Conservation (phyloP, 257 asterid species). For the Prunella vulgaris region DNA sequence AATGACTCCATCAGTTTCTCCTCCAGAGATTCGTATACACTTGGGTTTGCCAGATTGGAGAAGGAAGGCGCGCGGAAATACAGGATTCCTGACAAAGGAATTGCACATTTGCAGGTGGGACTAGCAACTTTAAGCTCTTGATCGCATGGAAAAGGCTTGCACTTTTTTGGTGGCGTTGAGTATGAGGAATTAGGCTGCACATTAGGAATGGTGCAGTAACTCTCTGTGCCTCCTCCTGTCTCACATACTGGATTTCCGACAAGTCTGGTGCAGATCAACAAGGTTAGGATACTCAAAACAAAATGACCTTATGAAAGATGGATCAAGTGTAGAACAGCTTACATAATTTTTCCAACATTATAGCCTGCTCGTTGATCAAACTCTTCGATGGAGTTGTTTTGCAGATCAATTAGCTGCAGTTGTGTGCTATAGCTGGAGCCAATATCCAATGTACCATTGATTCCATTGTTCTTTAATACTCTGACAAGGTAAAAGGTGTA, state of each 20-base stretch:
- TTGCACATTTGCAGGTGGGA: constrained; percentile 71
- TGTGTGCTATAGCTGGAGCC: constrained; percentile 38
- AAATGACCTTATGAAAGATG: background rate
- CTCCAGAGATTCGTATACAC: constrained; percentile 35
- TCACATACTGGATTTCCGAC: constrained; percentile 52
- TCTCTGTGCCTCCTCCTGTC: constrained; percentile 26
- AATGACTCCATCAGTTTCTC: constrained; percentile 39
- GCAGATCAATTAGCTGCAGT: constrained; percentile 48
- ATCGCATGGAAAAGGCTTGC: constrained; percentile 41
- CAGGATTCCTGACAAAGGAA: constrained; percentile 67
- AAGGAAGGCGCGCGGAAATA: constrained; percentile 73
- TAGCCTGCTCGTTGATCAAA: constrained; percentile 36
- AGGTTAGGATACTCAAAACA: background rate
- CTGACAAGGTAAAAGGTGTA: constrained; percentile 31
- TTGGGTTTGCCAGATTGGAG: constrained; percentile 53
- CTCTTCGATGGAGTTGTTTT: constrained; percentile 41
- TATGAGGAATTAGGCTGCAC: constrained; percentile 32
- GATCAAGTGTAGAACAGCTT: constrained; percentile 18
- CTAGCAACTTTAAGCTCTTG: constrained; percentile 38
- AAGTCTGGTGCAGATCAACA: constrained; percentile 40
- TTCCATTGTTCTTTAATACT: constrained; percentile 43
- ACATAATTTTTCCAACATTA: constrained; percentile 40
- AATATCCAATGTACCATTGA: constrained; percentile 49
- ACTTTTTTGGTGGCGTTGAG: constrained; percentile 48
- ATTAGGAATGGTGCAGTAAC: constrained; percentile 39